Evolutionary conservation across 139 green algal species (phyloP).

Genomic region (Chlorella vulgaris): DNA sequence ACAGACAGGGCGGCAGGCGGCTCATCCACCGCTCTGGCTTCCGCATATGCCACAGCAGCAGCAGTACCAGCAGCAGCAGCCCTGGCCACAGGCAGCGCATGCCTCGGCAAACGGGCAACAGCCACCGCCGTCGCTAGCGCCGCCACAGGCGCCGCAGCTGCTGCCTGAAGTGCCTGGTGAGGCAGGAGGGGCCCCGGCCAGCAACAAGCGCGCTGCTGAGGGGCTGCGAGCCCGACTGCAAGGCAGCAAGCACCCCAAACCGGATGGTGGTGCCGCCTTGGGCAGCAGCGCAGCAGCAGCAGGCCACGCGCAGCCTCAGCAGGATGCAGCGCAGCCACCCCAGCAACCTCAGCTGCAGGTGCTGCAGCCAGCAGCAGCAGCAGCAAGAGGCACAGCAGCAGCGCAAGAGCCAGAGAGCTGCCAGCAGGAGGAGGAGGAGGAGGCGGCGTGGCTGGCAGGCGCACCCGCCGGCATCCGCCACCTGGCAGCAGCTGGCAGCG

Average conservation of each 20-base stretch:
- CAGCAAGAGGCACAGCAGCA: background rate
- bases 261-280: background rate
- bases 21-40: background rate
- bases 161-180: background rate
- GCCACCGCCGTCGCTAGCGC: background rate
- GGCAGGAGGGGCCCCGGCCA: background rate
- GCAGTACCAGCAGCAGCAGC: background rate
- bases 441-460: background rate
- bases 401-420: background rate
- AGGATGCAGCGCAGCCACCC: background rate
- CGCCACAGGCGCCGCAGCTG: background rate
- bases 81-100: background rate
- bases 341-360: background rate
- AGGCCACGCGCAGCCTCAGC: background rate
- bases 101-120: background rate
- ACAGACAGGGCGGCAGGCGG: constrained; percentile 4
- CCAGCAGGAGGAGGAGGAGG: background rate
- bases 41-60: background rate
- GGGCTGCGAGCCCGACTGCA: background rate
- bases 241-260: constrained; percentile 1
- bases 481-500: background rate
- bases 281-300: background rate
- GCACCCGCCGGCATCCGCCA: background rate
- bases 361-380: background rate
- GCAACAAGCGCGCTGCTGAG: constrained; percentile 27